Percentiles rank a stretch among this genome's conserved stretches.
phyloP scores from a whole-genome alignment of 345 rosid genomes.

The Aquilaria malaccensis region DNA sequence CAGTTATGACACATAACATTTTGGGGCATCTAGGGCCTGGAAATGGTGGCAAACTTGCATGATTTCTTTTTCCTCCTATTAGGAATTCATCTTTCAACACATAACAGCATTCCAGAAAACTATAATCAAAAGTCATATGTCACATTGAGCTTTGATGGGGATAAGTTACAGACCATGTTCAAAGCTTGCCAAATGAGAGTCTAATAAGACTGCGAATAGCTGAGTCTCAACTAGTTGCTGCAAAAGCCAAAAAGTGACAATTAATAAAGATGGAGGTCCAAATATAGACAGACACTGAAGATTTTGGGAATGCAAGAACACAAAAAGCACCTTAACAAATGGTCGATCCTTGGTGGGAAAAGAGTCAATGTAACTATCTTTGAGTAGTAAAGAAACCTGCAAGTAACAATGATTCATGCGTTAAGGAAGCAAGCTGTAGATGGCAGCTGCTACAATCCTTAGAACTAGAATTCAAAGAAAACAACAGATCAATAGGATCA shows the following conservation, averaged over 20 bases:
- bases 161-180: slow-evolving; percentile 46
- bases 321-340: slow-evolving; percentile 60
- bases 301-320: not conserved
- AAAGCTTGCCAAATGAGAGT: slow-evolving; percentile 60
- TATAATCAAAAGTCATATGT: not conserved
- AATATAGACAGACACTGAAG: not conserved
- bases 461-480: slow-evolving; percentile 2
- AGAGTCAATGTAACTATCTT: slow-evolving; percentile 90
- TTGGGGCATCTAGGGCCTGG: no score
- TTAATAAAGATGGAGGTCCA: not conserved
- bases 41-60: no score
- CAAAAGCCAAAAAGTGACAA: slow-evolving; percentile 16
- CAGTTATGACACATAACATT: slow-evolving; percentile 1
- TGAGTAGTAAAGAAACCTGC: slow-evolving; percentile 91
- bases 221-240: slow-evolving; percentile 85
- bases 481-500: slow-evolving; percentile 14
- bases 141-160: not conserved
- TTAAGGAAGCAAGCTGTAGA: slow-evolving; percentile 9
- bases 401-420: slow-evolving; percentile 10
- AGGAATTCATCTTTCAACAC: not conserved
- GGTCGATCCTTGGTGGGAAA: slow-evolving; percentile 70
- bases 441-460: not conserved
- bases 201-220: slow-evolving; percentile 65
- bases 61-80: not conserved
- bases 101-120: slow-evolving; percentile 3